A percentile compares a stretch with the other conserved stretches of the same genome.
Evolutionary conservation across 306 rosid genomes (phyloP).

Genomic region (Biancaea sappan): DNA sequence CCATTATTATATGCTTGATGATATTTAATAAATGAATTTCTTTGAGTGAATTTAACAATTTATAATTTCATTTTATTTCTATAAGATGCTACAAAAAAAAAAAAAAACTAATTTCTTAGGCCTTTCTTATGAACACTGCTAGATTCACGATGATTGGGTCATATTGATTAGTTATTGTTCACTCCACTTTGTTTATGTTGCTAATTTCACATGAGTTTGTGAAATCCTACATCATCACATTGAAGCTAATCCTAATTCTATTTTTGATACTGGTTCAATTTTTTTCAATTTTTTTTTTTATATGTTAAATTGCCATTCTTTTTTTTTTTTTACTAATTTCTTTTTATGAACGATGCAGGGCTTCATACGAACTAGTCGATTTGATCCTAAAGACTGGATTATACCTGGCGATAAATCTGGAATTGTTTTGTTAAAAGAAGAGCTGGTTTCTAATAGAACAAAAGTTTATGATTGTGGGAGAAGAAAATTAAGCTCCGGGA

Average conservation of each 20-base stretch:
- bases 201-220: background rate
- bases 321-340: too few relatives aligned
- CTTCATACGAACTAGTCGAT: constrained; percentile 51
- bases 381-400: constrained; percentile 58
- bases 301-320: background rate
- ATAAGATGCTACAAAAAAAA: too few relatives aligned
- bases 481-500: constrained; percentile 38
- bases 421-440: constrained; percentile 32
- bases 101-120: too few relatives aligned
- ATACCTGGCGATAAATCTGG: constrained; percentile 53
- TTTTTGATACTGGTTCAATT: background rate
- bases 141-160: background rate
- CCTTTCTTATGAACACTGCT: too few relatives aligned
- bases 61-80: too few relatives aligned
- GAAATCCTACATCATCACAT: background rate
- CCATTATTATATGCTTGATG: too few relatives aligned
- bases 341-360: constrained; percentile 64
- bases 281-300: too few relatives aligned
- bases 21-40: too few relatives aligned
- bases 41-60: too few relatives aligned
- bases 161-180: background rate
- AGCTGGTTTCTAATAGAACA: constrained; percentile 26
- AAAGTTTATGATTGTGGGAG: constrained; percentile 41
- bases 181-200: background rate
- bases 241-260: background rate